These are phyloP conservation scores for Hippophae gyantsensis DNA, from an alignment of 306 rosid species.

Conservation along the genomic window DNA sequence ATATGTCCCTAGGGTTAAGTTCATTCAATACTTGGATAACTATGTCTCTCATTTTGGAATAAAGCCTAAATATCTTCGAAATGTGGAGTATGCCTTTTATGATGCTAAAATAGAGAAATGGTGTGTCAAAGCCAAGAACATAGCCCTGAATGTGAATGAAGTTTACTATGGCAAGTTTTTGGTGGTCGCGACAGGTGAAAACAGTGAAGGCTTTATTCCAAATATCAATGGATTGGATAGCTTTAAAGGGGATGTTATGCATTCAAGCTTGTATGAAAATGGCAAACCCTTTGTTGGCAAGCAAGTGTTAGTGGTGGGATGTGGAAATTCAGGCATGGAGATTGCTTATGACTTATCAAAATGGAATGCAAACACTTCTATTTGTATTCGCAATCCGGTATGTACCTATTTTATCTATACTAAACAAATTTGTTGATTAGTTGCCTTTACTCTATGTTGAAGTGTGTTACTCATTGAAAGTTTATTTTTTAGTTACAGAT, in stretches of 20 bases:
- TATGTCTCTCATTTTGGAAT: conserved; percentile 30
- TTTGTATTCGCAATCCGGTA: conserved; percentile 44
- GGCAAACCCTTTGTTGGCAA: conserved; percentile 35
- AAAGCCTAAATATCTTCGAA: conserved; percentile 9
- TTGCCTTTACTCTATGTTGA: too few relatives aligned
- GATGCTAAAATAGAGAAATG: conserved; percentile 19
- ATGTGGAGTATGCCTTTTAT: conserved; percentile 23
- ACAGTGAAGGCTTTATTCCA: conserved; percentile 35
- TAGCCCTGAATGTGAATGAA: background rate
- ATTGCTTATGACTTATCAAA: conserved; percentile 51
- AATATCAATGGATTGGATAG: conserved; percentile 23
- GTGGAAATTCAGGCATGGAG: conserved; percentile 74
- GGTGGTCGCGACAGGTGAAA: conserved; percentile 59
- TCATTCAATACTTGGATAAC: conserved; percentile 36
- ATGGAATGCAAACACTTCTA: conserved; percentile 52
- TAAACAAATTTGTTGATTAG: too few relatives aligned
- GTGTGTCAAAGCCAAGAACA: conserved; percentile 23
- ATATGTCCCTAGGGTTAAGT: conserved; percentile 31
- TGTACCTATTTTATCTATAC: too few relatives aligned
- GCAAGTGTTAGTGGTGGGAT: conserved; percentile 58
- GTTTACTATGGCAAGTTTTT: conserved; percentile 27
- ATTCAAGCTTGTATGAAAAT: conserved; percentile 34
- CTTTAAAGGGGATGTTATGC: conserved; percentile 38
- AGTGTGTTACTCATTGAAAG: too few relatives aligned
- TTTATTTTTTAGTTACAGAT: too few relatives aligned